phyloP scores from a whole-genome alignment of 2,329 filamentous ascomycete genomes.

The Leptodontidium sp. region DNA sequence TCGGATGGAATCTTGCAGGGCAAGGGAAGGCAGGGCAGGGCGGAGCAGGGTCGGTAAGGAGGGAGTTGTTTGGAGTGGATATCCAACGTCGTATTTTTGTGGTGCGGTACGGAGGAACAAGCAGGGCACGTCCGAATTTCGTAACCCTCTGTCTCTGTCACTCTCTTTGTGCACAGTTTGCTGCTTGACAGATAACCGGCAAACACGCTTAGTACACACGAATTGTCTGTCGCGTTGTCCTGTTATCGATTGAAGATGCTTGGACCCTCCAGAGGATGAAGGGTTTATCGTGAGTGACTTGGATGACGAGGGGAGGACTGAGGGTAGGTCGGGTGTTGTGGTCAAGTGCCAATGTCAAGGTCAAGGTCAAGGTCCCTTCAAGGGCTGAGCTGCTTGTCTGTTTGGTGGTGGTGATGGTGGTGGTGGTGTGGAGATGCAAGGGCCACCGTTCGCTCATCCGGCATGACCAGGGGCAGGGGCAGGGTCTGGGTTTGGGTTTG shows the following conservation, averaged over 20 bases:
- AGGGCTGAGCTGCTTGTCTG: not conserved
- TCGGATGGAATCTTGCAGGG: not conserved
- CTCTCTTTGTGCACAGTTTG: too few relatives aligned
- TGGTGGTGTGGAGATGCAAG: too few relatives aligned
- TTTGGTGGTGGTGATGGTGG: not conserved
- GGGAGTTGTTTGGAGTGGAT: constrained; percentile 8
- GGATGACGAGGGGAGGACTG: too few relatives aligned
- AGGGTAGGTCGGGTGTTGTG: too few relatives aligned
- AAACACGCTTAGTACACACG: not conserved
- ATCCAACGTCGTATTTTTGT: constrained; percentile 4
- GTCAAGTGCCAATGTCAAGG: not conserved
- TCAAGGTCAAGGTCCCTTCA: not conserved
- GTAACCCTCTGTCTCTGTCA: not conserved
- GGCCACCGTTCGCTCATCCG: too few relatives aligned
- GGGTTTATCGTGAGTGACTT: constrained; percentile 5
- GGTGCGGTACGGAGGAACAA: not conserved
- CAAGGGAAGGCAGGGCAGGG: too few relatives aligned
- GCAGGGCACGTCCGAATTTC: not conserved
- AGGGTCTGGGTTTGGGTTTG: too few relatives aligned
- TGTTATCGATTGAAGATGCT: not conserved
- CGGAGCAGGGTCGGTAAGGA: not conserved
- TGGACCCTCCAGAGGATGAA: not conserved
- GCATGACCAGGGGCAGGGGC: not conserved
- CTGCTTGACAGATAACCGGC: not conserved
- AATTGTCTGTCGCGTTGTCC: too few relatives aligned